phyloP scores from a whole-genome alignment of 2,329 filamentous ascomycete genomes.

The Gaeumannomyces tritici region DNA sequence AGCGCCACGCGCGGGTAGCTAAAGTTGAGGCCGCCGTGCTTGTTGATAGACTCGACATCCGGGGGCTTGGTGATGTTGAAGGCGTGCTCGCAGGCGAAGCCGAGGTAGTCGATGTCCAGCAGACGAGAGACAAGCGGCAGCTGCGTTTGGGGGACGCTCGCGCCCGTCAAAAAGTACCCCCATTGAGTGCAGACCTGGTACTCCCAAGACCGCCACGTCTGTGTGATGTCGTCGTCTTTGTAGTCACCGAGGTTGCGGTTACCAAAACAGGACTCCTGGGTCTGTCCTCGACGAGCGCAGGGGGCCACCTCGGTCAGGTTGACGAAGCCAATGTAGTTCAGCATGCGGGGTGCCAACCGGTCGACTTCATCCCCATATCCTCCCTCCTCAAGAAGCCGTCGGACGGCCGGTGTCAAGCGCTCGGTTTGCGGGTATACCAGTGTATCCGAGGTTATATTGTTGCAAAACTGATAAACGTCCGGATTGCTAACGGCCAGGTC shows the following conservation, averaged over 20 bases:
- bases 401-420: conserved; percentile 12
- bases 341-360: conserved; percentile 15
- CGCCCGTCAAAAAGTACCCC: conserved; percentile 4
- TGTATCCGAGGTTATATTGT: conserved; percentile 15
- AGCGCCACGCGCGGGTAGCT: conserved; percentile 66
- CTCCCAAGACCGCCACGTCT: conserved; percentile 21
- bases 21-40: conserved; percentile 64
- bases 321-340: conserved; percentile 23
- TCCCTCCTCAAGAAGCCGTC: conserved; percentile 18
- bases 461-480: conserved; percentile 19
- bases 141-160: not conserved
- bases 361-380: conserved; percentile 19
- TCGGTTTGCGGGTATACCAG: conserved; percentile 17
- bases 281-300: conserved; percentile 9
- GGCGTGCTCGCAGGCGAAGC: conserved; percentile 50
- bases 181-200: conserved; percentile 24
- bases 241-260: conserved; percentile 16
- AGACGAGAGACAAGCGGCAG: conserved; percentile 61
- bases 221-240: conserved; percentile 13
- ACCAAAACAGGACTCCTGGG: conserved; percentile 20
- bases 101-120: conserved; percentile 52
- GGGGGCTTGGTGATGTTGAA: conserved; percentile 61
- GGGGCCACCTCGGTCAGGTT: conserved; percentile 11
- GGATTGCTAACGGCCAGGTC: conserved; percentile 18
- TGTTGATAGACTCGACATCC: conserved; percentile 59